Percentiles rank a stretch among this genome's conserved stretches.
Evolutionary conservation across 1,139 yeast genomes (phyloP).

Genomic region (Pichiaceae sp.): DNA sequence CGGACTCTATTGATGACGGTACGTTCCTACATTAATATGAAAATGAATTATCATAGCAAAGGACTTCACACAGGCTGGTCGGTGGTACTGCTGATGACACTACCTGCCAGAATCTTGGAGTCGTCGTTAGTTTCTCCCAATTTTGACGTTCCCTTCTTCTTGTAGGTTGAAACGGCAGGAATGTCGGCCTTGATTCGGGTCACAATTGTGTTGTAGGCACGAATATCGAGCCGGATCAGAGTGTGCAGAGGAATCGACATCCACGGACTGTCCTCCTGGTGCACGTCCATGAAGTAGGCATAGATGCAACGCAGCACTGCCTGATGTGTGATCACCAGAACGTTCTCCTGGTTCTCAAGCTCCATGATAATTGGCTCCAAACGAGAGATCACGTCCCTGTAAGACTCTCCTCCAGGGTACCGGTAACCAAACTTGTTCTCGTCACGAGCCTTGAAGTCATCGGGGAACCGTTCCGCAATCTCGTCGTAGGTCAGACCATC

Average conservation of each 20-base stretch:
- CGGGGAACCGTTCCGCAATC: constrained; percentile 76
- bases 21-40: no score
- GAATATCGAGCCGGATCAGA: constrained; percentile 83
- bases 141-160: constrained; percentile 85
- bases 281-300: constrained; percentile 97
- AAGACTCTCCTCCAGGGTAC: constrained; percentile 95
- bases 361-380: constrained; percentile 98
- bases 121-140: constrained; percentile 46
- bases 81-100: constrained; percentile 21
- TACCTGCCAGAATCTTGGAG: constrained; percentile 23
- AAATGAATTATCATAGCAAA: no score
- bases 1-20: no score
- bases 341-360: constrained; percentile 92
- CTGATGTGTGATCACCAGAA: constrained; percentile 92
- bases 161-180: constrained; percentile 95
- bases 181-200: constrained; percentile 89
- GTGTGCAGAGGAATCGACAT: constrained; percentile 98
- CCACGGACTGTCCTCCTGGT: constrained; percentile 97
- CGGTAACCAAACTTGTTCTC: constrained; percentile 93
- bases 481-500: constrained; percentile 92
- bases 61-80: no score
- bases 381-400: constrained; percentile 89
- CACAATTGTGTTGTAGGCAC: constrained; percentile 85
- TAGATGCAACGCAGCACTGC: constrained; percentile 94
- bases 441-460: constrained; percentile 92